Evolutionary conservation across 176 grass and related monocot genomes (phyloP), one percentile per base, ranked within the genome.

Genomic region (Bromus sterilis): DNA sequence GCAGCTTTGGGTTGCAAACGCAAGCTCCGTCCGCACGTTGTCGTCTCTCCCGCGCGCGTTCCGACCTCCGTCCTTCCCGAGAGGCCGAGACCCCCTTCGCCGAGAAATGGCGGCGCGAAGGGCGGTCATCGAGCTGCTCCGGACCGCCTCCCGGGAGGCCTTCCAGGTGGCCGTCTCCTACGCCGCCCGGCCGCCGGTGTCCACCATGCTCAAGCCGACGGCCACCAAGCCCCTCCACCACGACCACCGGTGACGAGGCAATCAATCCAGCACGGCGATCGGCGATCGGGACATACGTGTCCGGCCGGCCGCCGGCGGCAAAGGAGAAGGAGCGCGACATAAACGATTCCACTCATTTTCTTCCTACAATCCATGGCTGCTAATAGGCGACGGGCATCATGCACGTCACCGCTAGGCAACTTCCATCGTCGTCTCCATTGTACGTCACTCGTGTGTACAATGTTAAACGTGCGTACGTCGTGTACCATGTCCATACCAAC

Each of bases 111-210:
- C 81, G 70, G 61, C 82, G 77, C 49, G 81, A 13, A 78, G 82
- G 4, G 31, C 61, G 37, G 87, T 84, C 0, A 30, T 84, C 3
- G 87, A 89, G 20, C 59, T 53, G 6, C 69, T 89, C 51, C 76
- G 82, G 32, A 61, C 61, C 9, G 87, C 70, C 18, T 84, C 87
- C 82, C 60, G 82, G 18, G 87, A 89, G 15, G 87, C 82, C 29
- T 84, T 89, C 81, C 87, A 89, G 76, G 87, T 84, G 8, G 76
- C 70, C 81, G 15, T 84, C 81, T 80, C 86, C 5, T 88, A 83
- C 75, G 80, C 58, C 16, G 57, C 66, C 15, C 65, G 80, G 86
- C 75, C 86, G 57, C 80, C 75, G 28, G 86, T 88, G 2, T 84
- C 87, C 77, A 80, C 82, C 61, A 76, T 89, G 87, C 13, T 89